Conservation (phyloP, 2,329 filamentous ascomycete genomes). For the Cadophora luteo-olivacea region DNA sequence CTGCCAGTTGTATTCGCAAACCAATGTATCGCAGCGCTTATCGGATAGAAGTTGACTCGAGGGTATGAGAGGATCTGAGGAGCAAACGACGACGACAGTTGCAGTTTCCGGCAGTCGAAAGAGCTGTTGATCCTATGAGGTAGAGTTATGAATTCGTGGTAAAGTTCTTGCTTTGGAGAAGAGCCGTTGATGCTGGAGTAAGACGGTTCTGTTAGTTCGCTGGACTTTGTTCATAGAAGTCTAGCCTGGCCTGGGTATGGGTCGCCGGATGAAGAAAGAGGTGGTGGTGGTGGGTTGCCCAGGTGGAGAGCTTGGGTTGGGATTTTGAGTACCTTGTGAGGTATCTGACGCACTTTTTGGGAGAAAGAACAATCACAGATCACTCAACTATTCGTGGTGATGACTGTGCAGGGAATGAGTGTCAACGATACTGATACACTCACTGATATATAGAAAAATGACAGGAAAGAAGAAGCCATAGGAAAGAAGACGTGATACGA, state of each 20-base stretch:
- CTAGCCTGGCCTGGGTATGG: not conserved
- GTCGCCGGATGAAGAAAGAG: slow-evolving; percentile 14
- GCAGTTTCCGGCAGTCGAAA: not conserved
- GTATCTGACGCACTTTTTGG: not conserved
- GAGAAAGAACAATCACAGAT: slow-evolving; percentile 4
- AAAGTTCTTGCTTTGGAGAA: slow-evolving; percentile 9
- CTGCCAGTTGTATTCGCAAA: slow-evolving; percentile 7
- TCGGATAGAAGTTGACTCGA: not conserved
- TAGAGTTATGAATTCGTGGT: not conserved
- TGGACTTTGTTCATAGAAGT: not conserved
- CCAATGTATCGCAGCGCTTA: not conserved
- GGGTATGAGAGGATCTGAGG: not conserved
- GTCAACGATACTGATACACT: not conserved
- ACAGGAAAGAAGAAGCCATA: too few species aligned
- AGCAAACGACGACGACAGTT: too few species aligned
- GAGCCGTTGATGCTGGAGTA: not conserved
- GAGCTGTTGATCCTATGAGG: not conserved
- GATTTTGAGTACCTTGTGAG: slow-evolving; percentile 10
- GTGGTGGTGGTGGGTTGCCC: not conserved
- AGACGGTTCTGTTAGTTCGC: slow-evolving; percentile 8
- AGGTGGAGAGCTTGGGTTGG: not conserved
- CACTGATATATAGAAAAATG: not conserved
- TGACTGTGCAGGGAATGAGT: not conserved
- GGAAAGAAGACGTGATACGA: not conserved
- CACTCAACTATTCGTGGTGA: not conserved